A percentile compares a stretch with the other conserved stretches of the same genome.
phyloP scores from a whole-genome alignment of 225 moss, liverwort and hornwort genomes.

The Pseudoscleropodium purum region DNA sequence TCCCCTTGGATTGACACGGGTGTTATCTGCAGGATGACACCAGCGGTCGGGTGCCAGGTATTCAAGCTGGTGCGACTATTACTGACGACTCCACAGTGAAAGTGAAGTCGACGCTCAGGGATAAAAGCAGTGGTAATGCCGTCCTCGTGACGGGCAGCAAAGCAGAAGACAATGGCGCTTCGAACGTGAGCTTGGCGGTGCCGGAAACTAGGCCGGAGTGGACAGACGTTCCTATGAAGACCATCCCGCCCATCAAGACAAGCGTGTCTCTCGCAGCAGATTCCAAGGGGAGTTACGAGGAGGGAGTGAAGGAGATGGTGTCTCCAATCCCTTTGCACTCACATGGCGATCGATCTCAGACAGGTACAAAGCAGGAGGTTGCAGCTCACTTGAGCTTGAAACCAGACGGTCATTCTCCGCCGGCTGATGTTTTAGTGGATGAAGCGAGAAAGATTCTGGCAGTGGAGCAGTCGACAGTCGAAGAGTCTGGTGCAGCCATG shows the following conservation, averaged over 20 bases:
- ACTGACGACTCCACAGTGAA: not conserved
- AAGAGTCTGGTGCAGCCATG: slow-evolving; percentile 28
- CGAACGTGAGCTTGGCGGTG: not conserved
- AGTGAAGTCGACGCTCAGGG: slow-evolving; percentile 1
- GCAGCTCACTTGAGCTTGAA: not conserved
- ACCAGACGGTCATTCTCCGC: not conserved
- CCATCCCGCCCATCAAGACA: slow-evolving; percentile 25
- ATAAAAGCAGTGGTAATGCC: slow-evolving; percentile 5
- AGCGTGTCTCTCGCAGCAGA: slow-evolving; percentile 18
- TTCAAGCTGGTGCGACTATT: not conserved
- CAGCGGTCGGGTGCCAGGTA: slow-evolving; percentile 5
- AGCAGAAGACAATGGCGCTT: slow-evolving; percentile 1
- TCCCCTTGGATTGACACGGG: not conserved
- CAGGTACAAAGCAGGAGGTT: slow-evolving; percentile 8
- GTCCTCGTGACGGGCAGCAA: not conserved
- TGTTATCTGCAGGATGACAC: slow-evolving; percentile 20
- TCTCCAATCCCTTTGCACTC: not conserved
- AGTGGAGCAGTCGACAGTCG: slow-evolving; percentile 13
- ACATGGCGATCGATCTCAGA: slow-evolving; percentile 3
- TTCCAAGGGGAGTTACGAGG: slow-evolving; percentile 11
- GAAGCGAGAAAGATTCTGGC: not conserved
- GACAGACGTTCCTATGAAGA: slow-evolving; percentile 37
- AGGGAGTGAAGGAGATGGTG: slow-evolving; percentile 17
- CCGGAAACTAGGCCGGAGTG: slow-evolving; percentile 18
- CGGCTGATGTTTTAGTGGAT: not conserved